A percentile compares a stretch with the other conserved stretches of the same genome.
Conservation (phyloP, 176 grass and related monocot species). For the Alloteropsis semialata region DNA sequence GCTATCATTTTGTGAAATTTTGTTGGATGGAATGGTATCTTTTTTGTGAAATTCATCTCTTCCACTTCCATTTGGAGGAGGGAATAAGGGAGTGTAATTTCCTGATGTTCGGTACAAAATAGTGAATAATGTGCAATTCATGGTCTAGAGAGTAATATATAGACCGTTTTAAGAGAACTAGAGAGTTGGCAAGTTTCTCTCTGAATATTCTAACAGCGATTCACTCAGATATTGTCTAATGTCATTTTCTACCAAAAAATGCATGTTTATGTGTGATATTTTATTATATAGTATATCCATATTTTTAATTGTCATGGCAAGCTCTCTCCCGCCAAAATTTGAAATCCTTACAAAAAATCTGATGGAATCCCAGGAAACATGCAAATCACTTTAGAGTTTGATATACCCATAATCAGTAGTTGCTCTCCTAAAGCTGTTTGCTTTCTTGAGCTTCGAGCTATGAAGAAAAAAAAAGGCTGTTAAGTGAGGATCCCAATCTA, state of each 20-base stretch:
- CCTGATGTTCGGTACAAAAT: background rate
- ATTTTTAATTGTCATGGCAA: background rate
- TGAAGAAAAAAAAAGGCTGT: background rate
- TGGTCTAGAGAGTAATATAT: background rate
- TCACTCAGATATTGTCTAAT: background rate
- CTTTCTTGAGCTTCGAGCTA: slow-evolving; percentile 44
- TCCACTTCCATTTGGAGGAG: background rate
- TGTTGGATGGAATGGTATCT: background rate
- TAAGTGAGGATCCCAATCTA: slow-evolving; percentile 44
- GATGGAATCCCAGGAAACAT: slow-evolving; percentile 43
- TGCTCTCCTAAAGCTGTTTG: slow-evolving; percentile 27
- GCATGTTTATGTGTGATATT: background rate
- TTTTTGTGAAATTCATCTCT: background rate
- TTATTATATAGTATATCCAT: background rate
- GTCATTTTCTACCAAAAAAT: background rate
- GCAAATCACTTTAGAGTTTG: slow-evolving; percentile 27
- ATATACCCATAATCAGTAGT: slow-evolving; percentile 31
- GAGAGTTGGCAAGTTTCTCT: background rate
- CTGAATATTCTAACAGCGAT: background rate
- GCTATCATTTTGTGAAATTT: background rate
- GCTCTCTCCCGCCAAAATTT: slow-evolving; percentile 50
- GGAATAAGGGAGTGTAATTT: background rate
- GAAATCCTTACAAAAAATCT: slow-evolving; percentile 41
- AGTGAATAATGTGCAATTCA: background rate
- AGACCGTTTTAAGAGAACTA: background rate